These are phyloP conservation scores for Apiotrichum domesticum DNA, from an alignment of 1,284 basidiomycete genomes.

Conservation along the genomic window DNA sequence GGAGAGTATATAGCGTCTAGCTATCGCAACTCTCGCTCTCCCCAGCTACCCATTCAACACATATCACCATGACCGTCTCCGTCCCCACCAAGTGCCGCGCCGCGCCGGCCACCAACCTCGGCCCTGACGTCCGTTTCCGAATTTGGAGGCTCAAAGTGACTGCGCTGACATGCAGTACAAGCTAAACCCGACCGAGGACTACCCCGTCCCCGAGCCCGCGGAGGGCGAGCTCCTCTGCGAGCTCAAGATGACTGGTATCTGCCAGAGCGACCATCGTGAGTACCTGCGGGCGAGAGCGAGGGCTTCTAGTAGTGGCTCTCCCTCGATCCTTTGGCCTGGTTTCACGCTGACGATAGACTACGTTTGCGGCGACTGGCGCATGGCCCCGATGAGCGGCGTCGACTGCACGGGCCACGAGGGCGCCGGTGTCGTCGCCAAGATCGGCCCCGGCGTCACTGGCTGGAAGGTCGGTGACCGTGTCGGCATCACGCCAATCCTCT, in stretches of 20 bases:
- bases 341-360: slow-evolving; percentile 3
- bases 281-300: neutral
- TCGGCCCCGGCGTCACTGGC: slow-evolving; percentile 14
- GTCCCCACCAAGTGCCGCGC: slow-evolving; percentile 18
- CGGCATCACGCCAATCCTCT: slow-evolving; percentile 14
- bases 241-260: slow-evolving; percentile 16
- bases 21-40: neutral
- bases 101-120: slow-evolving; percentile 11
- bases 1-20: neutral
- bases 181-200: slow-evolving; percentile 14
- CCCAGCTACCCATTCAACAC: neutral
- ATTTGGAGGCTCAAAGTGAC: too few species aligned
- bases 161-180: slow-evolving; percentile 12
- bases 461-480: slow-evolving; percentile 17
- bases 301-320: neutral
- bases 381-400: slow-evolving; percentile 3
- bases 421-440: slow-evolving; percentile 13
- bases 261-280: slow-evolving; percentile 21
- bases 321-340: neutral
- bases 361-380: slow-evolving; percentile 15
- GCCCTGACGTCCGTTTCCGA: slow-evolving; percentile 6
- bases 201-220: slow-evolving; percentile 15
- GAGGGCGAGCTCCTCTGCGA: slow-evolving; percentile 17
- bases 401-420: slow-evolving; percentile 21
- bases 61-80: slow-evolving; percentile 4